phyloP scores from a whole-genome alignment of 345 rosid genomes.

The Carallia brachiata region DNA sequence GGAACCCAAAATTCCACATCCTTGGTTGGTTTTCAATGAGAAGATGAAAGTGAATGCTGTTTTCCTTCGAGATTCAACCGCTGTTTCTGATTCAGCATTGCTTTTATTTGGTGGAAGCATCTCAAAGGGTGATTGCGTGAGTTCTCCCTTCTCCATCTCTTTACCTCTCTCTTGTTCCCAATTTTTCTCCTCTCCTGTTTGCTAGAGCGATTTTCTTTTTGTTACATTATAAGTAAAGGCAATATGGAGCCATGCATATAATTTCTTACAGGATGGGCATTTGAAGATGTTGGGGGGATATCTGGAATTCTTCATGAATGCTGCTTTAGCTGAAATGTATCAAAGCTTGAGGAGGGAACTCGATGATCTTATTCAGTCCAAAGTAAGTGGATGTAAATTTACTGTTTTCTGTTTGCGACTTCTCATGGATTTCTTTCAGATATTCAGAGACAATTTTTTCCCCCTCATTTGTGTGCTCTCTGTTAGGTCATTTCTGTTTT shows the following conservation, averaged over 20 bases:
- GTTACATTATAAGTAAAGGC: neutral
- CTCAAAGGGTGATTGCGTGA: constrained; percentile 59
- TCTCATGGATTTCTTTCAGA: no score
- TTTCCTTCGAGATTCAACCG: constrained; percentile 92
- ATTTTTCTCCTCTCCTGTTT: constrained; percentile 8
- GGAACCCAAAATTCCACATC: constrained; percentile 68
- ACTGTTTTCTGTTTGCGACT: neutral
- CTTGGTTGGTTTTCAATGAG: constrained; percentile 93
- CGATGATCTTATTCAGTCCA: constrained; percentile 69
- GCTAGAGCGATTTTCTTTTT: neutral
- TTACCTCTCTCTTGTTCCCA: neutral
- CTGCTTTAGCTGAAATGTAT: constrained; percentile 60
- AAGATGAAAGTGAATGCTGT: constrained; percentile 91
- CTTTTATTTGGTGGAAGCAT: constrained; percentile 85
- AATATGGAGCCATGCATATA: neutral
- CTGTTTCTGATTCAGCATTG: constrained; percentile 74
- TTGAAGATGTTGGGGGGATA: constrained; percentile 92
- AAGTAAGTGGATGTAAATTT: constrained; percentile 46
- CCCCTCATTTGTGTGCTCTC: no score
- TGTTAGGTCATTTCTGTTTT: neutral
- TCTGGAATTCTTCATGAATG: constrained; percentile 80
- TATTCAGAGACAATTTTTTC: no score
- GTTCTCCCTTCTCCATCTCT: constrained; percentile 18
- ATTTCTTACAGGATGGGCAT: constrained; percentile 66
- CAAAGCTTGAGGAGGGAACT: constrained; percentile 68